A percentile compares a stretch with the other conserved stretches of the same genome.
These are phyloP conservation scores for Alternaria panax DNA, from an alignment of 2,329 filamentous ascomycete species.

Conservation along the genomic window DNA sequence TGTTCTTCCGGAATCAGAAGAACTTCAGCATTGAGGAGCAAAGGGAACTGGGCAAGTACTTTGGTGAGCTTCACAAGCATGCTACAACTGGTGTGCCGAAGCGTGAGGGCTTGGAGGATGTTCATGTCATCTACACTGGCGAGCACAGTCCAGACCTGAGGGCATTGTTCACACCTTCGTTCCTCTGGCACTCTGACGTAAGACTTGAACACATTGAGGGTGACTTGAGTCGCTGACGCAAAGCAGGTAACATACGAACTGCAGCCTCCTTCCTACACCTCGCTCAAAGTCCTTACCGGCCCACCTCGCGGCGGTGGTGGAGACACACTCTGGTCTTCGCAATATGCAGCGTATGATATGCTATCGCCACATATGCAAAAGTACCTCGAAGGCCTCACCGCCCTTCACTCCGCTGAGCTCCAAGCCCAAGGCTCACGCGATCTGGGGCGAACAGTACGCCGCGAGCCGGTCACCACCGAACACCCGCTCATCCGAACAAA, in stretches of 20 bases:
- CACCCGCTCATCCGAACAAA: slow-evolving; percentile 67
- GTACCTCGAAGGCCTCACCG: slow-evolving; percentile 65
- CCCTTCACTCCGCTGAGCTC: slow-evolving; percentile 62
- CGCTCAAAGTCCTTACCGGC: slow-evolving; percentile 61
- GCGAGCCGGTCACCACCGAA: slow-evolving; percentile 61
- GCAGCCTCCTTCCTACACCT: slow-evolving; percentile 65
- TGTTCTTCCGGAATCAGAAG: slow-evolving; percentile 65
- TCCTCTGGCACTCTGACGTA: slow-evolving; percentile 64
- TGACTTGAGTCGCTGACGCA: slow-evolving; percentile 1
- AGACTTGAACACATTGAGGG: slow-evolving; percentile 18
- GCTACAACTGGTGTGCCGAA: slow-evolving; percentile 62
- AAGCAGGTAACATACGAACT: slow-evolving; percentile 63
- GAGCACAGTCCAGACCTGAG: slow-evolving; percentile 62
- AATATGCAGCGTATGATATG: slow-evolving; percentile 66
- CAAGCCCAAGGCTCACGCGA: slow-evolving; percentile 61
- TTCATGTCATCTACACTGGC: slow-evolving; percentile 64
- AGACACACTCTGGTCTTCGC: slow-evolving; percentile 65
- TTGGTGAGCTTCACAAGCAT: slow-evolving; percentile 63
- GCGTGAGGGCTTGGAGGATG: slow-evolving; percentile 60
- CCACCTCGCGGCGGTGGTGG: slow-evolving; percentile 64
- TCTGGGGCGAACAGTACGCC: slow-evolving; percentile 60
- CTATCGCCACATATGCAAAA: slow-evolving; percentile 64
- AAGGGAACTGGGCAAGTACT: slow-evolving; percentile 60
- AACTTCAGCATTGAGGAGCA: slow-evolving; percentile 63
- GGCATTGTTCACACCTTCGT: slow-evolving; percentile 62